Conservation (phyloP, 2,329 filamentous ascomycete genomes). For the Pezizomycotina sp. region DNA sequence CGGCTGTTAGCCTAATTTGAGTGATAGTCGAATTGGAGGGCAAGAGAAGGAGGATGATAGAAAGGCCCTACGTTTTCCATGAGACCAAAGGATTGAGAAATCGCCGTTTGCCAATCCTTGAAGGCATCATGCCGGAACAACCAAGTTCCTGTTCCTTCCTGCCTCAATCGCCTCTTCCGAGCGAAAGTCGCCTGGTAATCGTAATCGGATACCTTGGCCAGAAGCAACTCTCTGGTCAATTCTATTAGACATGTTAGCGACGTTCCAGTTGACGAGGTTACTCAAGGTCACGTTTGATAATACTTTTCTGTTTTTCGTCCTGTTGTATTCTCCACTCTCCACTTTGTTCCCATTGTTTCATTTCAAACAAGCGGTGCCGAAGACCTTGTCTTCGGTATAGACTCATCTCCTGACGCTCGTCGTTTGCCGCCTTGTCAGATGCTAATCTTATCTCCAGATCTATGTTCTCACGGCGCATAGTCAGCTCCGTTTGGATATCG, state of each 20-base stretch:
- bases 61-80: conserved; percentile 7
- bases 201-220: too few relatives aligned
- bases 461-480: conserved; percentile 9
- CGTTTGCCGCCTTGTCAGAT: conserved; percentile 7
- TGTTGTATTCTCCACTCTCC: conserved; percentile 8
- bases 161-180: too few relatives aligned
- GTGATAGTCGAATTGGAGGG: too few relatives aligned
- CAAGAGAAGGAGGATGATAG: too few relatives aligned
- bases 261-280: too few relatives aligned
- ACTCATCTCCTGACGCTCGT: conserved; percentile 7
- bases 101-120: conserved; percentile 1
- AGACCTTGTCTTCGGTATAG: conserved; percentile 10
- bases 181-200: too few relatives aligned
- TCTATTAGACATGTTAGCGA: too few relatives aligned
- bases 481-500: conserved; percentile 14
- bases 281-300: too few relatives aligned
- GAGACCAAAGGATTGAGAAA: conserved; percentile 2
- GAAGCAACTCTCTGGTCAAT: too few relatives aligned
- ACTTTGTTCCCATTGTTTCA: conserved; percentile 5
- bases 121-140: conserved; percentile 1
- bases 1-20: neutral
- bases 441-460: conserved; percentile 12
- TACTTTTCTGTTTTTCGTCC: conserved; percentile 5
- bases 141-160: conserved; percentile 3
- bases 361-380: conserved; percentile 5